Conservation (phyloP, 352 stramenopile genomes). For the Elongisporangium anandrum region DNA sequence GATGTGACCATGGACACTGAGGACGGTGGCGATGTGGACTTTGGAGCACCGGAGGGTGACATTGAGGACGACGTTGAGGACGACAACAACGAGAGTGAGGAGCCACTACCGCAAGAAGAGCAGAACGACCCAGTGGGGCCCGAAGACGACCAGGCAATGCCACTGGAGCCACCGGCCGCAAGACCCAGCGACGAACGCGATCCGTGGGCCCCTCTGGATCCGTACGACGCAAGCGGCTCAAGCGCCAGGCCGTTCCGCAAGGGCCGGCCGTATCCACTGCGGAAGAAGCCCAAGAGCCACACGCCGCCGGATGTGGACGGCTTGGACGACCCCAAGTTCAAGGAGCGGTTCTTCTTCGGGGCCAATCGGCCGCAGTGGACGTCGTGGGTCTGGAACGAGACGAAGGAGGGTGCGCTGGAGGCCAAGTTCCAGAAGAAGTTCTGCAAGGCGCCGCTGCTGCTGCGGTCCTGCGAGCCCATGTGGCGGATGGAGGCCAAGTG, state of each 20-base stretch:
- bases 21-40: background rate
- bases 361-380: constrained; percentile 51
- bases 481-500: constrained; percentile 72
- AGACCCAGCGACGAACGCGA: constrained; percentile 31
- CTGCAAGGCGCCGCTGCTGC: constrained; percentile 41
- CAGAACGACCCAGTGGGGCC: background rate
- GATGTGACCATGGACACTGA: background rate
- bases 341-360: constrained; percentile 55
- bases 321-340: constrained; percentile 58
- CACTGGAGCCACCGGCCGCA: background rate
- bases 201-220: constrained; percentile 65
- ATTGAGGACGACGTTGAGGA: constrained; percentile 21
- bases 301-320: constrained; percentile 29
- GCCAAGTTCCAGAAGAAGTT: constrained; percentile 63
- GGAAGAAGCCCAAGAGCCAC: constrained; percentile 22
- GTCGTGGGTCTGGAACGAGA: constrained; percentile 72
- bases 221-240: constrained; percentile 69
- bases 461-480: constrained; percentile 45
- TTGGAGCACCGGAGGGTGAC: constrained; percentile 7
- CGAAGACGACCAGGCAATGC: background rate
- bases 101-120: constrained; percentile 4
- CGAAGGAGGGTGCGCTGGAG: constrained; percentile 38
- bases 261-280: constrained; percentile 58
- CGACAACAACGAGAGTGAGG: constrained; percentile 15
- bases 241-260: constrained; percentile 71